phyloP scores from a whole-genome alignment of 352 stramenopile genomes.

The Aphanomyces stellatus region DNA sequence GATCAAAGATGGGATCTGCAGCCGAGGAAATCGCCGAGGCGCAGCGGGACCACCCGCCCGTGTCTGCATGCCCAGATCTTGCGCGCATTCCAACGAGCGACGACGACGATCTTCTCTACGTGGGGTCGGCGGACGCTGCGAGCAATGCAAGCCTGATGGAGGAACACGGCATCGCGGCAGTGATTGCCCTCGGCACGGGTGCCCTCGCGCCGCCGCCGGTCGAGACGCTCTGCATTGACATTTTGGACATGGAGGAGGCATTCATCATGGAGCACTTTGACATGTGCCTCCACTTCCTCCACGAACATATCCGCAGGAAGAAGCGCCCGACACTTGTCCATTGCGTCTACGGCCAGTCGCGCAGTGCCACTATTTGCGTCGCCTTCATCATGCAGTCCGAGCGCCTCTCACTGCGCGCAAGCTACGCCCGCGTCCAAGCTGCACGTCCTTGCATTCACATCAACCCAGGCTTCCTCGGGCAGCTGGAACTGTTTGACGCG shows the following conservation, averaged over 20 bases:
- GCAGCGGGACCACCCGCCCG: conserved; percentile 39
- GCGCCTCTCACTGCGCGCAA: conserved; percentile 31
- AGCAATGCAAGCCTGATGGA: conserved; percentile 39
- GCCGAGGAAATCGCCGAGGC: neutral
- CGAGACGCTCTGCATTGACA: conserved; percentile 42
- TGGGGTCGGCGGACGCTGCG: conserved; percentile 46
- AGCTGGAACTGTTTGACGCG: conserved; percentile 56
- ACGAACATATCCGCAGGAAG: neutral
- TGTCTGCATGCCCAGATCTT: conserved; percentile 35
- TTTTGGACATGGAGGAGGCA: conserved; percentile 71
- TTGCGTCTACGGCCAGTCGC: conserved; percentile 73
- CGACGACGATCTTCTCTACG: conserved; percentile 35
- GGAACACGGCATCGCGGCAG: conserved; percentile 32
- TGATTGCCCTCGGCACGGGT: conserved; percentile 55
- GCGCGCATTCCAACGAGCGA: conserved; percentile 27
- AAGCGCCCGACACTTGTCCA: conserved; percentile 50
- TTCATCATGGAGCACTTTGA: conserved; percentile 56
- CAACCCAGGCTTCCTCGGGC: conserved; percentile 59
- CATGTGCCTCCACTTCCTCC: conserved; percentile 38
- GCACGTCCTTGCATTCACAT: conserved; percentile 70
- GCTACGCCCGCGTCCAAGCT: conserved; percentile 48
- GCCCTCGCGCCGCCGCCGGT: conserved; percentile 33
- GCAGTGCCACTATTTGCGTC: conserved; percentile 61
- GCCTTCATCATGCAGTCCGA: conserved; percentile 58
- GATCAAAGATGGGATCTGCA: neutral